phyloP scores from a whole-genome alignment of 2,329 filamentous ascomycete species.

The Colletotrichum abscissum region DNA sequence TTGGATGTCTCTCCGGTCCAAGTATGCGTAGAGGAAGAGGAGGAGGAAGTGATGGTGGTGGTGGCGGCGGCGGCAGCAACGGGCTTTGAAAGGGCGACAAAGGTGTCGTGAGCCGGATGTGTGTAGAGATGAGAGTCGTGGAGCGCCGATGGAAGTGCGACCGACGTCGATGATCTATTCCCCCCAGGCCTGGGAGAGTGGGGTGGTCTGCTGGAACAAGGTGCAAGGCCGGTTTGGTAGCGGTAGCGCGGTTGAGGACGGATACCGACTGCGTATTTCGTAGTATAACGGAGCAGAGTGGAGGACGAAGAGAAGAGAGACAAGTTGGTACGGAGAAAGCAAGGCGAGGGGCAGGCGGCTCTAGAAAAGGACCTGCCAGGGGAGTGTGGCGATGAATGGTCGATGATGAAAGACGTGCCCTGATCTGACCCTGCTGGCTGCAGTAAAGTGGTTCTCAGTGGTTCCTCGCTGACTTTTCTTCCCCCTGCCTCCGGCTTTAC shows the following conservation, averaged over 20 bases:
- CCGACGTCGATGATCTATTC: slow-evolving; percentile 33
- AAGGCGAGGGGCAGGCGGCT: slow-evolving; percentile 35
- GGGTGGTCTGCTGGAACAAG: slow-evolving; percentile 31
- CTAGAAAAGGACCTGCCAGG: slow-evolving; percentile 34
- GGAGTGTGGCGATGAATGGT: slow-evolving; percentile 37
- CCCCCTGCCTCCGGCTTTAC: slow-evolving; percentile 34
- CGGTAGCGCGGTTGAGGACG: slow-evolving; percentile 23
- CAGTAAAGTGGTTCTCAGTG: slow-evolving; percentile 32
- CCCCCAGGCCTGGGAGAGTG: slow-evolving; percentile 24
- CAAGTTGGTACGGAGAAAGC: slow-evolving; percentile 8
- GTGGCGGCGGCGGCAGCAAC: not conserved
- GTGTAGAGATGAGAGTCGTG: slow-evolving; percentile 33
- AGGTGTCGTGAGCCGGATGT: slow-evolving; percentile 16
- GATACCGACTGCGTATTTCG: not conserved
- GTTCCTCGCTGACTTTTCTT: slow-evolving; percentile 34
- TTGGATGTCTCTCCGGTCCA: slow-evolving; percentile 1
- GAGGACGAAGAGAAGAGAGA: slow-evolving; percentile 35
- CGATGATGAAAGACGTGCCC: slow-evolving; percentile 38
- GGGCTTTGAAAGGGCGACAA: not conserved
- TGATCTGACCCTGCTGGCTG: slow-evolving; percentile 35
- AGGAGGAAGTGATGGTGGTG: not conserved
- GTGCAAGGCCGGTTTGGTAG: slow-evolving; percentile 28
- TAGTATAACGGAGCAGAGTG: slow-evolving; percentile 10
- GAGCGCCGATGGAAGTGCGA: slow-evolving; percentile 35
- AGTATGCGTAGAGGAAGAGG: not conserved